Base-by-base conservation (phyloP, 805 yeast genomes). In the Schizosaccharomyces cryophilus region DNA sequence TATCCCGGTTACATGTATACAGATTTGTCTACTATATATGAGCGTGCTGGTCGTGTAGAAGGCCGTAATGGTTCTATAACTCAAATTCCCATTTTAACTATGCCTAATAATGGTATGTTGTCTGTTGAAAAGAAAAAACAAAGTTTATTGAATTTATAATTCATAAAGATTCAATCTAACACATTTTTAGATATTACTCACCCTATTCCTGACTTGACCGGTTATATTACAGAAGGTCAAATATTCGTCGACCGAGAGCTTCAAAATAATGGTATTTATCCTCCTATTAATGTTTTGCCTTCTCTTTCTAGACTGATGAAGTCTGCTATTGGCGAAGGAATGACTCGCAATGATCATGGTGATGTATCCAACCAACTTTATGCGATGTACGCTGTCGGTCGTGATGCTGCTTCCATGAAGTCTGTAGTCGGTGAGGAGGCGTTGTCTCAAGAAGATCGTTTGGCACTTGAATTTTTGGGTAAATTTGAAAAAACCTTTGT, bases 1-100 rank as follows among this genome's bases (percentile, higher is more conserved):
- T 93, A 93, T 75, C 99, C 99, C 66, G 99, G 99, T 85, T 93
- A 93, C 75, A 93, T 93, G 99, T 93, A 93, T 77, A 93, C 99
- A 59, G 99, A 93, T 84, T 87, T 93, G 78, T 87, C 97, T 60
- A 93, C 97, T 61, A 88, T 93, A 70, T 93, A 93, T 74, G 99
- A 93, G 78, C 87, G 99, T 79, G 99, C 99, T 58, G 99, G 99
- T 73, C 86, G 99, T 79, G 97, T 93, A 65, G 98, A 93, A 77
- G 99, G 99, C 66, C 85, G 98, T 77, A 93, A 93, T 71, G 99
- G 99, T 73, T 93, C 98, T 59, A 93, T 93, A 72, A 93, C 99
- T 58, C 99, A 93, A 78, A 86, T 93, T 72, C 99, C 99, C 64
- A 93, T 93, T 73, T 82, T 93, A 74, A 88, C 97, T 66, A 94